Base-by-base conservation (phyloP, 2,329 filamentous ascomycete genomes). In the Venturia oleaginea region DNA sequence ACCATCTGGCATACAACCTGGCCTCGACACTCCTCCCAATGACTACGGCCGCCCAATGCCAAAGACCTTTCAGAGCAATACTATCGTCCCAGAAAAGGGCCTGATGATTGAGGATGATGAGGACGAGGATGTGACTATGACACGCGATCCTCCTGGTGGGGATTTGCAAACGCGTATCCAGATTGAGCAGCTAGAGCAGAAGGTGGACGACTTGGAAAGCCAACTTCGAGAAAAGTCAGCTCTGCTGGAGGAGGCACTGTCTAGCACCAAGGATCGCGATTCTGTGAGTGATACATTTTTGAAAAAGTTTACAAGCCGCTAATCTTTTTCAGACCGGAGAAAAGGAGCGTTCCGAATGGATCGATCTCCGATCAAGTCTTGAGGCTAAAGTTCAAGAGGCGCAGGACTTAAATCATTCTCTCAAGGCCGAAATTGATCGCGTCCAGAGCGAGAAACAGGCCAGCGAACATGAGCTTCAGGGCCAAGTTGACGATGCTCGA, bases 81-180 rank as follows among this genome's bases (percentile, higher is more conserved):
- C 92, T 0, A 96, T 97, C 71, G 89, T 97, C 38, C 94, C 94
- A 0, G 97, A 97, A 73, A 99, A 97, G 78, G 96, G 93, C 71
- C 97, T 90, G 0, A 92, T 97, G 87, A 86, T 97, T 1, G 94
- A 99, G 75, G 94, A 97, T 73, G 92, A 96, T 68, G 92, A 96
- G 69, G 84, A 84, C 60, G 78, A 78, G 72, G 77, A 68, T 54
- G 78, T 79, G 15, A 81, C 66, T 79, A 82, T 57, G 59, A 40
- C 34, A 4, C 30, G 27, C n/a, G 63, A 37, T 8, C 61, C 10
- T 15, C 19, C 30, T 68, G 81, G 81, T 61, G 82, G 87, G 64
- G 84, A 2, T 90, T 82, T 89, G 57, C 90, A 94, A n/a, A 91
- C 92, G 67, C 88, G 95, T 74, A 79, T 81, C 1, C 90, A 95